phyloP scores from a whole-genome alignment of 2,329 filamentous ascomycete species.

The Ceratocystiopsis sp. region DNA sequence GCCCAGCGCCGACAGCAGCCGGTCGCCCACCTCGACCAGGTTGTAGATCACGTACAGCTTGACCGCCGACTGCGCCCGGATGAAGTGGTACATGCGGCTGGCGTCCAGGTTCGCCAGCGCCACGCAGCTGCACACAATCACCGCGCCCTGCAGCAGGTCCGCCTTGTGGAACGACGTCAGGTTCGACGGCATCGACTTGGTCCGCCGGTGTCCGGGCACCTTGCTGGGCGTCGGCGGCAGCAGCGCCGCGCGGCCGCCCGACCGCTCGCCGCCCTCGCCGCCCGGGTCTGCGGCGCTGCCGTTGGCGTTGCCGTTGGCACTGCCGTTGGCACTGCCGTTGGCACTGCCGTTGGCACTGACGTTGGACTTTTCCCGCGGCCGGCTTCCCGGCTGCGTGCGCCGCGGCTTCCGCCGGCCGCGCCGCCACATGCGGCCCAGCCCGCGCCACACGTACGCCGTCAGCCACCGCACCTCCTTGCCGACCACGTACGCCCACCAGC shows the following conservation, averaged over 20 bases:
- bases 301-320: background rate
- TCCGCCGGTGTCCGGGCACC: slow-evolving; percentile 34
- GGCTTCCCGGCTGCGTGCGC: slow-evolving; percentile 6
- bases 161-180: slow-evolving; percentile 85
- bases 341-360: background rate
- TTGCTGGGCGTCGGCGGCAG: too few species aligned
- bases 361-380: background rate
- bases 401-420: slow-evolving; percentile 31
- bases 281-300: too few species aligned
- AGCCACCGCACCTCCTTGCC: slow-evolving; percentile 57
- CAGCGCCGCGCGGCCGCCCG: too few species aligned
- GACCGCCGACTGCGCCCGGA: slow-evolving; percentile 88
- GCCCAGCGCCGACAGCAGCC: slow-evolving; percentile 74
- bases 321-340: background rate
- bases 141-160: slow-evolving; percentile 75
- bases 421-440: slow-evolving; percentile 62
- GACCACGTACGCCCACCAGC: slow-evolving; percentile 63
- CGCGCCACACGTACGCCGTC: slow-evolving; percentile 60
- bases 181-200: slow-evolving; percentile 70
- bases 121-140: slow-evolving; percentile 73
- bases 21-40: slow-evolving; percentile 81
- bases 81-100: slow-evolving; percentile 95
- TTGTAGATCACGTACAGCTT: slow-evolving; percentile 99
- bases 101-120: slow-evolving; percentile 85
- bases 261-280: too few species aligned